Conservation (phyloP, 2,329 filamentous ascomycete genomes). For the Scedosporium boydii region DNA sequence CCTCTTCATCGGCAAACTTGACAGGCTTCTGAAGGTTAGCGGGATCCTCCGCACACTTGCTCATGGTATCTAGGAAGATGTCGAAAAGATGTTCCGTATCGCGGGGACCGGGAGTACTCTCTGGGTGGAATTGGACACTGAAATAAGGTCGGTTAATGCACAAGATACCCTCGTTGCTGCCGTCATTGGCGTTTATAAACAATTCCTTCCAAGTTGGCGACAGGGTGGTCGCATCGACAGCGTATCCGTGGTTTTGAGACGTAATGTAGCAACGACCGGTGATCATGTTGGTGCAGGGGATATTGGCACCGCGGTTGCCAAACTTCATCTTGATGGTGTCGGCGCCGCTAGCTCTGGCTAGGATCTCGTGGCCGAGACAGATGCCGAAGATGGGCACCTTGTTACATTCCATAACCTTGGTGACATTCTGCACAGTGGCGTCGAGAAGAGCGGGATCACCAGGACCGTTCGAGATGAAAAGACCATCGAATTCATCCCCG, state of each 20-base stretch:
- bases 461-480: slow-evolving; percentile 96
- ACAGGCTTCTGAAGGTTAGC: slow-evolving; percentile 64
- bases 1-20: slow-evolving; percentile 75
- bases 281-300: slow-evolving; percentile 91
- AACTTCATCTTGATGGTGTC: slow-evolving; percentile 96
- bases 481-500: slow-evolving; percentile 81
- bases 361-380: slow-evolving; percentile 87
- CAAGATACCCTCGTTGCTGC: slow-evolving; percentile 95
- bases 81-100: slow-evolving; percentile 97
- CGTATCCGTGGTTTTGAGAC: slow-evolving; percentile 96
- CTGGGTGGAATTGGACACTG: slow-evolving; percentile 98
- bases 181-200: slow-evolving; percentile 96
- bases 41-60: slow-evolving; percentile 57
- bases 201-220: slow-evolving; percentile 80
- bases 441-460: slow-evolving; percentile 86
- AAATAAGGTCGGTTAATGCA: slow-evolving; percentile 82
- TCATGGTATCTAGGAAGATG: slow-evolving; percentile 83
- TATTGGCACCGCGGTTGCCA: slow-evolving; percentile 97
- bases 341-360: slow-evolving; percentile 80
- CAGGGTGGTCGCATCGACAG: slow-evolving; percentile 72
- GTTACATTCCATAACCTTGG: slow-evolving; percentile 65
- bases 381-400: slow-evolving; percentile 90
- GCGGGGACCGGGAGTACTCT: slow-evolving; percentile 88
- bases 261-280: slow-evolving; percentile 98
- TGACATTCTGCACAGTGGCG: slow-evolving; percentile 69